A percentile compares a stretch with the other conserved stretches of the same genome.
These are phyloP conservation scores for Bisporella sp. DNA, from an alignment of 2,329 filamentous ascomycete species.

Conservation along the genomic window DNA sequence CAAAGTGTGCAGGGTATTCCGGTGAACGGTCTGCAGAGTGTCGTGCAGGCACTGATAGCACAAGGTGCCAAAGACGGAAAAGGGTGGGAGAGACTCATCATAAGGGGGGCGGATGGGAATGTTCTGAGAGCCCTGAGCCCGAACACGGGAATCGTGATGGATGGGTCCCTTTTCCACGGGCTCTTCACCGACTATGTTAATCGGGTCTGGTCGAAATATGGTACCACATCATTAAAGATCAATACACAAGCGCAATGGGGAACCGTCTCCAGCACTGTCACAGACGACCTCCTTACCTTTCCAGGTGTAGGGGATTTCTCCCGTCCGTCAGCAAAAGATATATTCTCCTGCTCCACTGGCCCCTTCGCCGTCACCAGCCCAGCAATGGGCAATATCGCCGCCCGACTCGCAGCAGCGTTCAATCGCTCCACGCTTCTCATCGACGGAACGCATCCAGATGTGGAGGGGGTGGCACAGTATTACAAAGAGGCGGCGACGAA, in stretches of 20 bases:
- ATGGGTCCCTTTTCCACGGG: slow-evolving; percentile 38
- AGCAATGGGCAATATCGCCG: slow-evolving; percentile 12
- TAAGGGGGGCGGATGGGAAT: slow-evolving; percentile 22
- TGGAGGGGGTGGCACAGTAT: slow-evolving; percentile 42
- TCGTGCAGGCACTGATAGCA: slow-evolving; percentile 45
- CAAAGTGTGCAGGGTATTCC: slow-evolving; percentile 51
- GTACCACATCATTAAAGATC: slow-evolving; percentile 40
- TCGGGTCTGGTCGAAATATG: slow-evolving; percentile 35
- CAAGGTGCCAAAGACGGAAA: slow-evolving; percentile 50
- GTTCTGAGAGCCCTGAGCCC: slow-evolving; percentile 37
- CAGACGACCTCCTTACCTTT: slow-evolving; percentile 27
- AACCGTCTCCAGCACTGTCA: slow-evolving; percentile 42
- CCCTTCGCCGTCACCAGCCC: slow-evolving; percentile 39
- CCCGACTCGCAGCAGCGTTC: slow-evolving; percentile 19
- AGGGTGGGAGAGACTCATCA: slow-evolving; percentile 52
- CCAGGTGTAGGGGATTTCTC: slow-evolving; percentile 41
- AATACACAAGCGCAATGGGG: slow-evolving; percentile 57
- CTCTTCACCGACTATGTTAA: slow-evolving; percentile 40
- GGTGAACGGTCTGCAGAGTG: slow-evolving; percentile 43
- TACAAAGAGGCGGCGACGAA: slow-evolving; percentile 52
- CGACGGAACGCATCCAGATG: slow-evolving; percentile 40
- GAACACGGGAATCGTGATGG: slow-evolving; percentile 30
- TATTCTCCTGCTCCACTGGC: slow-evolving; percentile 59
- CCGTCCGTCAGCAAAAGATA: slow-evolving; percentile 52
- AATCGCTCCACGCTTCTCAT: slow-evolving; percentile 20